A percentile compares a stretch with the other conserved stretches of the same genome.
Evolutionary conservation across 2,329 filamentous ascomycete species (phyloP).

Genomic region (Cucurbitaria berberidis): DNA sequence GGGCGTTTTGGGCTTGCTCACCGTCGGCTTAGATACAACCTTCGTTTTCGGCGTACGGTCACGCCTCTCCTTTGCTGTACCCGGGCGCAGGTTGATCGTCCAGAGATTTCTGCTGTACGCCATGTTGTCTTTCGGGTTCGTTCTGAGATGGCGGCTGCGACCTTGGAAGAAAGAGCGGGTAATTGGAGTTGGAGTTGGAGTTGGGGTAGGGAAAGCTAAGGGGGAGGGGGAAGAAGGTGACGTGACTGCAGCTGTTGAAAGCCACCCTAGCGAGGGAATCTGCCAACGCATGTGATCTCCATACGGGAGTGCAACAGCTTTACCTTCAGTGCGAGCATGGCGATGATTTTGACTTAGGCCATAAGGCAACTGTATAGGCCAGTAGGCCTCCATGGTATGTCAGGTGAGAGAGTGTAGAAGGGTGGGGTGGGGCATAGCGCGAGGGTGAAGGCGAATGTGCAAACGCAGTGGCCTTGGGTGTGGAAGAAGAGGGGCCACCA

Average conservation of each 20-base stretch:
- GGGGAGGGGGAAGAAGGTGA: neutral
- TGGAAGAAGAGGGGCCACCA: no score
- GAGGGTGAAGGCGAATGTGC: neutral
- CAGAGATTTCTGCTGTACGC: neutral
- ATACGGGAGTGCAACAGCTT: neutral
- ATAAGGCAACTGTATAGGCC: slow-evolving; percentile 14
- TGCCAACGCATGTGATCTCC: neutral
- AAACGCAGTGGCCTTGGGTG: neutral
- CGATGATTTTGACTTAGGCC: slow-evolving; percentile 10
- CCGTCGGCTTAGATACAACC: neutral
- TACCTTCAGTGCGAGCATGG: neutral
- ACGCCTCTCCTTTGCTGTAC: neutral
- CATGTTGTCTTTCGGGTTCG: neutral
- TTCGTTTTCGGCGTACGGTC: neutral
- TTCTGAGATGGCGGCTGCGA: neutral
- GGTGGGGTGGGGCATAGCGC: neutral
- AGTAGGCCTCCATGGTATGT: slow-evolving; percentile 4
- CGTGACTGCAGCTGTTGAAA: neutral
- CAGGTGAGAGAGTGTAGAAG: neutral
- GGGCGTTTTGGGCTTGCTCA: neutral
- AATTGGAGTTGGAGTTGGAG: neutral
- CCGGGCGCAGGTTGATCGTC: neutral
- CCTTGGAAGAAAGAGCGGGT: neutral
- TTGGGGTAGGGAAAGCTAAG: neutral
- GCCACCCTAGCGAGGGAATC: neutral